Conservation (phyloP, 768 basidiomycete species). For the Rhizopogon roseolus region DNA sequence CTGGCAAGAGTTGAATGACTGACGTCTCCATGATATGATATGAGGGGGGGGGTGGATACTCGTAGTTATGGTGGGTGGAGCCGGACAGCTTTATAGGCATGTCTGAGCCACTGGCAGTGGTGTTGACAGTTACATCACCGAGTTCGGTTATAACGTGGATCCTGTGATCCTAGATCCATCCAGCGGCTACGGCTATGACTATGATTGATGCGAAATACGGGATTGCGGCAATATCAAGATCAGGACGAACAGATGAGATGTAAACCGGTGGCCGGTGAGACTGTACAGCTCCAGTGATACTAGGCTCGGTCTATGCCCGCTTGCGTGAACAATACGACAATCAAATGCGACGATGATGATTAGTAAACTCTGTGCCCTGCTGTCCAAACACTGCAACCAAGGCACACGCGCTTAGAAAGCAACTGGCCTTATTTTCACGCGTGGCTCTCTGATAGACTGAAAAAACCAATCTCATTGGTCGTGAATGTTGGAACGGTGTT, state of each 20-base stretch:
- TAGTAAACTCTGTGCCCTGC: background rate
- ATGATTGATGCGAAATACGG: background rate
- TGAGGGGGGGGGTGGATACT: background rate
- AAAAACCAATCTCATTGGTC: background rate
- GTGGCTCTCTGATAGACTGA: background rate
- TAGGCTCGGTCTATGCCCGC: background rate
- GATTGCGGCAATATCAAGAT: background rate
- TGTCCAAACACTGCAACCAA: too few relatives aligned
- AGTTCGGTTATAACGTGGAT: background rate
- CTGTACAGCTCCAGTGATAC: background rate
- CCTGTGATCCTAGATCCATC: background rate
- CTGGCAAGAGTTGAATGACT: slow-evolving; percentile 33
- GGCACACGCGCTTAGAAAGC: background rate
- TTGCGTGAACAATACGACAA: background rate
- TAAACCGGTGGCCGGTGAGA: background rate
- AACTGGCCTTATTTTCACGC: background rate
- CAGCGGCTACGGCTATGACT: too few relatives aligned
- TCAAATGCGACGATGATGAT: background rate
- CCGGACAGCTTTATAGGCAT: background rate
- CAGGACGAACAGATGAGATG: background rate
- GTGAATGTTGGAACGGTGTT: background rate
- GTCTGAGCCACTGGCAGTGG: background rate
- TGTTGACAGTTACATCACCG: background rate
- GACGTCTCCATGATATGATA: background rate
- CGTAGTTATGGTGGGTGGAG: background rate